Evolutionary conservation across 805 yeast genomes (phyloP).

Genomic region (Hanseniaspora singularis): DNA sequence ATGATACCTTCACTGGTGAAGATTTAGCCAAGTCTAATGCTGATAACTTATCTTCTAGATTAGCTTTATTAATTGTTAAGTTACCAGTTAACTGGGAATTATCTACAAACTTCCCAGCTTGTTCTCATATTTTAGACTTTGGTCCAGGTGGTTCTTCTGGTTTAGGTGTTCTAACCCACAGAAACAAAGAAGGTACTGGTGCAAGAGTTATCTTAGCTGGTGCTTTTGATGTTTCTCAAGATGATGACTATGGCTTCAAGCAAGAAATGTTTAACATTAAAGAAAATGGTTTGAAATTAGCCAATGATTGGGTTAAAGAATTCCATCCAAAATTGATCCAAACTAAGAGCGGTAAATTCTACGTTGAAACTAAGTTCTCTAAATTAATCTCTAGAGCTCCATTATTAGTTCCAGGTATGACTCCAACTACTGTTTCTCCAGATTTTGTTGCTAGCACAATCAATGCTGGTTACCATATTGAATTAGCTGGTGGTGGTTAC

Average conservation of each 20-base stretch:
- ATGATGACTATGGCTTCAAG: conserved; percentile 88
- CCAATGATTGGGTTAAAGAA: conserved; percentile 83
- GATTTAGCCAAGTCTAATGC: conserved; percentile 47
- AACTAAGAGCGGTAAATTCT: conserved; percentile 59
- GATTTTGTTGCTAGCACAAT: conserved; percentile 87
- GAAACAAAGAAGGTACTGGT: conserved; percentile 98
- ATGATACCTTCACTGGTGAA: conserved; percentile 74
- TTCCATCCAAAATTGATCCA: conserved; percentile 76
- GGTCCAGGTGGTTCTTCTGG: conserved; percentile 99
- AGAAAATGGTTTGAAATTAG: conserved; percentile 55
- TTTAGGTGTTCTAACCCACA: conserved; percentile 86
- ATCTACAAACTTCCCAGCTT: conserved; percentile 58
- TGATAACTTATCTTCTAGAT: conserved; percentile 52
- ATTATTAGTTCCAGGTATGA: conserved; percentile 97
- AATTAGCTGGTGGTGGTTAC: conserved; percentile 98
- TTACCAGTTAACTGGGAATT: conserved; percentile 90
- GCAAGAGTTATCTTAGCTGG: conserved; percentile 90
- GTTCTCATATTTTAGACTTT: conserved; percentile 87
- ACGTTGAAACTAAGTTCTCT: conserved; percentile 88
- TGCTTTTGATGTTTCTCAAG: conserved; percentile 57
- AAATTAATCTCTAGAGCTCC: conserved; percentile 90
- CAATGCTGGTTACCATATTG: conserved; percentile 94
- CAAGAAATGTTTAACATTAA: conserved; percentile 80
- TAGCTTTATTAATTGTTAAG: conserved; percentile 71
- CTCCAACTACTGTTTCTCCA: conserved; percentile 93